phyloP scores from a whole-genome alignment of 257 asterid genomes.

The Solanum bulbocastanum region DNA sequence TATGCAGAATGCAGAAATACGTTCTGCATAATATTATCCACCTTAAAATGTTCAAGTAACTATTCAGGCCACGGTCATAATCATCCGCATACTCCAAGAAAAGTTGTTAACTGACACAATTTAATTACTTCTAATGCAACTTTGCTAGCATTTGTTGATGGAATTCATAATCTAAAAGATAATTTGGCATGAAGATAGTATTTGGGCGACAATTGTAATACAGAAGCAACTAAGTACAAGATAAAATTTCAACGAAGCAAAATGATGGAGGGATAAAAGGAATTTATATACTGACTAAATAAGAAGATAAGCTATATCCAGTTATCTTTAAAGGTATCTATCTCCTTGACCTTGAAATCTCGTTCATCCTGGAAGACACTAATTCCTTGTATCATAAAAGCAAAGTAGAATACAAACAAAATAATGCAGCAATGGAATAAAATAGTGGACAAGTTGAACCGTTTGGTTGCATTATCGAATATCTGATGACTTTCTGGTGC shows the following conservation, averaged over 20 bases:
- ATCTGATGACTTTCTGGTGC: not conserved
- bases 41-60: not conserved
- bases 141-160: not conserved
- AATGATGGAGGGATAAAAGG: not conserved
- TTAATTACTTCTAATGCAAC: not conserved
- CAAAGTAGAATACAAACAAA: not conserved
- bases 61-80: not conserved
- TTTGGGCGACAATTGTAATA: not conserved
- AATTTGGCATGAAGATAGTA: not conserved
- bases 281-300: not conserved
- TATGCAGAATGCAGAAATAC: not conserved
- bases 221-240: not conserved
- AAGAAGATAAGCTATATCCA: not conserved
- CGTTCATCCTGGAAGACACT: slow-evolving; percentile 49
- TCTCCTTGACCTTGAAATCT: not conserved
- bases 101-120: not conserved
- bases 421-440: not conserved
- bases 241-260: not conserved
- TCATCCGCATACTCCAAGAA: not conserved
- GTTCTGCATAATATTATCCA: not conserved
- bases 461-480: not conserved
- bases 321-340: not conserved
- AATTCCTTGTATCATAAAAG: slow-evolving; percentile 63
- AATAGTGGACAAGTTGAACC: not conserved
- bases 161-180: not conserved